Evolutionary conservation across 768 basidiomycete genomes (phyloP), one percentile per base, ranked within the genome.

Genomic region (Galerina marginata): DNA sequence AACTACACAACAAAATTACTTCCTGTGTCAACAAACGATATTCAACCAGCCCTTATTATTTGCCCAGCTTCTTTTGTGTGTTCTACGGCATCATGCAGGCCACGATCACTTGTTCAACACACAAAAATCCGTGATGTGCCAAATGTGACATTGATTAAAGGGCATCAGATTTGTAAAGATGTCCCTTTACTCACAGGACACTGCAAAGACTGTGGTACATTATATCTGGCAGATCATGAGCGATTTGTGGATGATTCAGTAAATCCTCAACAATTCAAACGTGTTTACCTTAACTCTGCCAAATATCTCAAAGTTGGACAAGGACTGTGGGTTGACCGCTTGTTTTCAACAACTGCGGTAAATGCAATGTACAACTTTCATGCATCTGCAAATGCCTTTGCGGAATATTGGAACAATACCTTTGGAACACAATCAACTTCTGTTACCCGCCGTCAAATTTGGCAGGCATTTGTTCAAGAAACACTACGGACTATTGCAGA

Each of bases 401-500:
- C 29, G 3, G 29, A 29, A 29, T 29, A 29, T 29, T 29, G 66
- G 64, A 67, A 63, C 49, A 39, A 42, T 20, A 57, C 56, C 25
- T 65, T 56, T 64, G 20, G 47, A 48, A 56, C 44, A 9, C 4
- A 43, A 43, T 16, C n/a, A 39, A 45, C n/a, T 29, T 29, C 29
- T 29, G 9, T 47, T 20, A 14, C 25, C 5, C 14, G 56, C 11
- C 7, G 43, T 14, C 56, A 51, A 29, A 63, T 59, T 15, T 58
- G 53, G 57, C 62, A 56, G n/a, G 46, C 46, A 6, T 56, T 64
- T 52, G 33, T 60, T 25, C 58, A 59, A 29, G 58, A 63, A 25
- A 54, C 61, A 12, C 51, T 63, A 9, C 49, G 62, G 4, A 43
- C 48, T 12, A 40, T 64, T 46, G 59, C 59, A 10, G 29, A 16